phyloP scores from a whole-genome alignment of 441 rosid genomes.

The Eutrema salsugineum region DNA sequence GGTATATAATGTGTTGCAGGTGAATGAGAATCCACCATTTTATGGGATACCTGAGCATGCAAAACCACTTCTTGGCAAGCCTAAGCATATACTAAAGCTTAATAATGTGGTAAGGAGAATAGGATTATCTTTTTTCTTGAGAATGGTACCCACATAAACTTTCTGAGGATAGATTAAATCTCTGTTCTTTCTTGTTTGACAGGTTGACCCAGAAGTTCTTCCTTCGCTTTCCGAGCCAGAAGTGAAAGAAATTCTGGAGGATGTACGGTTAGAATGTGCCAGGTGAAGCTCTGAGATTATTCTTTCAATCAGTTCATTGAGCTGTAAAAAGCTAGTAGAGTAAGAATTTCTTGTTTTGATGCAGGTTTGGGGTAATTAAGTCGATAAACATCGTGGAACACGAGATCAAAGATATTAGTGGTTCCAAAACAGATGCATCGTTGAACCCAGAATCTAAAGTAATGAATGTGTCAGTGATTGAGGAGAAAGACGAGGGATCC shows the following conservation, averaged over 20 bases:
- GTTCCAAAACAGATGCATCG: constrained; percentile 26
- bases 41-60: constrained; percentile 70
- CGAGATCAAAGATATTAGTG: constrained; percentile 22
- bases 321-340: background rate
- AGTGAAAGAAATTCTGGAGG: constrained; percentile 80
- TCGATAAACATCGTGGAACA: constrained; percentile 61
- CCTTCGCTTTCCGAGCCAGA: constrained; percentile 51
- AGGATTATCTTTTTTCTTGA: background rate
- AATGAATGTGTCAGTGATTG: constrained; percentile 7
- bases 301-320: constrained; percentile 17
- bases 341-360: constrained; percentile 21
- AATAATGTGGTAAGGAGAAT: constrained; percentile 67
- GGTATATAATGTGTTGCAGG: constrained; percentile 39
- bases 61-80: constrained; percentile 77
- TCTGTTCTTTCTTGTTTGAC: constrained; percentile 12
- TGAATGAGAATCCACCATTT: constrained; percentile 42
- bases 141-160: background rate
- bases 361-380: constrained; percentile 91
- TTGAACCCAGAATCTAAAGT: constrained; percentile 15
- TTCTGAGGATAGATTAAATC: background rate
- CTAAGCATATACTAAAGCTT: constrained; percentile 72
- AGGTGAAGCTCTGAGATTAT: constrained; percentile 47
- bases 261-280: constrained; percentile 80
- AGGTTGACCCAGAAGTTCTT: constrained; percentile 62
- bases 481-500: constrained; percentile 18